Percentiles rank a stretch among this genome's conserved stretches.
Evolutionary conservation across 768 basidiomycete species (phyloP).

Genomic region (Collybiopsis confluens): DNA sequence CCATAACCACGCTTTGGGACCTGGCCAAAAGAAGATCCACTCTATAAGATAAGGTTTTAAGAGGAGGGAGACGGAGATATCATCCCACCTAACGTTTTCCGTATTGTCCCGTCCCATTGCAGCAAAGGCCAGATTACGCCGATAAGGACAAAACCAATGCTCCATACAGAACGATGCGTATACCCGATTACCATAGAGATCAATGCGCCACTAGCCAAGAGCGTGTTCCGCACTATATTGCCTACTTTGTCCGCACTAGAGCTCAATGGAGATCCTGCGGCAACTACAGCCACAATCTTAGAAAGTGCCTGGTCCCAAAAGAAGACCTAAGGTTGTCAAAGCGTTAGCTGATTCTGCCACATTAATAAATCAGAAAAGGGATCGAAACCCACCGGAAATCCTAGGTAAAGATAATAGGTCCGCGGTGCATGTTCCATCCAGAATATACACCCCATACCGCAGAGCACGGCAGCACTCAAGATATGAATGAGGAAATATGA

Average conservation of each 20-base stretch:
- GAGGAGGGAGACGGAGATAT: not conserved
- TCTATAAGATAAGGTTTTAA: too few species aligned
- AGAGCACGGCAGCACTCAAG: slow-evolving; percentile 30
- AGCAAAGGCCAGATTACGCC: slow-evolving; percentile 63
- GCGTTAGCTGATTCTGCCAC: not conserved
- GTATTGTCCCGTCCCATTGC: slow-evolving; percentile 38
- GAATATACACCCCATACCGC: slow-evolving; percentile 36
- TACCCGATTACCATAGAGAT: slow-evolving; percentile 53
- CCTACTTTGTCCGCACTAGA: not conserved
- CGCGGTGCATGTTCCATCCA: slow-evolving; percentile 60
- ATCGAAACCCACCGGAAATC: slow-evolving; percentile 43
- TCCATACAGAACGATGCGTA: slow-evolving; percentile 69
- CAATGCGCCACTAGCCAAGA: not conserved
- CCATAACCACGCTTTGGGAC: slow-evolving; percentile 33
- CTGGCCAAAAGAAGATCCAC: too few species aligned
- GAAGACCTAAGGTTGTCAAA: not conserved
- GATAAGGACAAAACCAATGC: slow-evolving; percentile 54
- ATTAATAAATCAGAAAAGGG: not conserved
- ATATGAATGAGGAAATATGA: not conserved
- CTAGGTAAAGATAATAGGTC: slow-evolving; percentile 72
- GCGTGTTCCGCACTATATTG: not conserved
- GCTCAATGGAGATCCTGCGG: not conserved
- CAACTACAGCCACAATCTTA: not conserved
- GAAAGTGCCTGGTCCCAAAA: slow-evolving; percentile 4
- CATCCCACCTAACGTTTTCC: slow-evolving; percentile 9